phyloP scores from a whole-genome alignment of 1,139 yeast genomes.

The Lodderomyces pseudojiufengensis region DNA sequence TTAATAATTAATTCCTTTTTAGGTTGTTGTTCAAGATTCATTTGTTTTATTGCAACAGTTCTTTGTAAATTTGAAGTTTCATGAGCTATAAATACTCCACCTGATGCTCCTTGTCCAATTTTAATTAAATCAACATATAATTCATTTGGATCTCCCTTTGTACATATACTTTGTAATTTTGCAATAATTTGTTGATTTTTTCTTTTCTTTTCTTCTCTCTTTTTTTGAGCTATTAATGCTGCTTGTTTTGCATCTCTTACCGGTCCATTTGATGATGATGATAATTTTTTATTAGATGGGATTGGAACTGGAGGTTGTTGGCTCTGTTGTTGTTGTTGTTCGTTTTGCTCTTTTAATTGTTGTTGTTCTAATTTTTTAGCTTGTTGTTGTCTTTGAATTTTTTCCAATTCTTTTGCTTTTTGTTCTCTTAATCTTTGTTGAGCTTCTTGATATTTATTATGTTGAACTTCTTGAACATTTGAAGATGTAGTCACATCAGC shows the following conservation, averaged over 20 bases:
- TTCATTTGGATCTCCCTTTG: slow-evolving; percentile 82
- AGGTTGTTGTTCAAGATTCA: slow-evolving; percentile 91
- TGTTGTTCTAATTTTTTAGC: slow-evolving; percentile 12
- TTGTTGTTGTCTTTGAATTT: slow-evolving; percentile 9
- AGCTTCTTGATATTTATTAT: slow-evolving; percentile 12
- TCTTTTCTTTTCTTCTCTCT: slow-evolving; percentile 70
- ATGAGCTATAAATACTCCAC: slow-evolving; percentile 93
- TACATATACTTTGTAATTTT: slow-evolving; percentile 72
- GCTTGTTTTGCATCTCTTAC: slow-evolving; percentile 56
- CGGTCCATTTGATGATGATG: slow-evolving; percentile 21
- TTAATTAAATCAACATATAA: slow-evolving; percentile 67
- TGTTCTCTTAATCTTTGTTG: slow-evolving; percentile 13
- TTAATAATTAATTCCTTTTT: slow-evolving; percentile 91
- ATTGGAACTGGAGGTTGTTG: slow-evolving; percentile 1
- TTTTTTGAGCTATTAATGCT: slow-evolving; percentile 57
- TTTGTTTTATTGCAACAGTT: slow-evolving; percentile 91
- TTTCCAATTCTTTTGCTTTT: slow-evolving; percentile 9
- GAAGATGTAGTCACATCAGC: slow-evolving; percentile 12
- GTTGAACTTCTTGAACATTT: slow-evolving; percentile 9
- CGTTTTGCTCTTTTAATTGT: slow-evolving; percentile 10
- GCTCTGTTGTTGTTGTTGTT: slow-evolving; percentile 1
- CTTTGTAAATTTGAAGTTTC: slow-evolving; percentile 51
- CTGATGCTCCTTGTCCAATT: slow-evolving; percentile 98
- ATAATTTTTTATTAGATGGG: not conserved
- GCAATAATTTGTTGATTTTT: slow-evolving; percentile 67